These are phyloP conservation scores for Chalciporus chontae DNA, from an alignment of 768 basidiomycete genomes.

Conservation along the genomic window DNA sequence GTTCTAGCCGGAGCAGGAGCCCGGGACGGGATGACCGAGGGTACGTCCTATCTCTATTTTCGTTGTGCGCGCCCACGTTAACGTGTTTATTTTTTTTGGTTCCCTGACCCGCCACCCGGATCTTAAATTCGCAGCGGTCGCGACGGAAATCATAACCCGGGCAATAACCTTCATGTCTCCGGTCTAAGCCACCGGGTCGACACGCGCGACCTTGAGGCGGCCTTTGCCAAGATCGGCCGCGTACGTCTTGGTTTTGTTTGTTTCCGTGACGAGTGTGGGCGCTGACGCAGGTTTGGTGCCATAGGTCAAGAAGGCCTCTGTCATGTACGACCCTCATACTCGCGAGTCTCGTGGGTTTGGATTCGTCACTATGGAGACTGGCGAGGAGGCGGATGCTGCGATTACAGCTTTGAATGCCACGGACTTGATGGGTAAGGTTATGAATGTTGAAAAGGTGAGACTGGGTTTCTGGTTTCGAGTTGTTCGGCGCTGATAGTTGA, in stretches of 20 bases:
- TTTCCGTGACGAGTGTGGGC: background rate
- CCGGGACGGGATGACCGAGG: slow-evolving; percentile 58
- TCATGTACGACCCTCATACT: slow-evolving; percentile 70
- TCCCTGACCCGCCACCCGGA: background rate
- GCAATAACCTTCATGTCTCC: slow-evolving; percentile 65
- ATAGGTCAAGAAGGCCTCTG: slow-evolving; percentile 60
- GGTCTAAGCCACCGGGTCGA: slow-evolving; percentile 61
- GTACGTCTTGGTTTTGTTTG: slow-evolving; percentile 40
- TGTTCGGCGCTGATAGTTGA: slow-evolving; percentile 4
- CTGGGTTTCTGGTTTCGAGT: background rate
- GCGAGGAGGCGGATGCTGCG: slow-evolving; percentile 89
- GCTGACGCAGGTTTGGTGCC: slow-evolving; percentile 3
- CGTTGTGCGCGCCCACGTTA: background rate
- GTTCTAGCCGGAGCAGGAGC: slow-evolving; percentile 79
- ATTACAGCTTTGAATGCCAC: slow-evolving; percentile 80
- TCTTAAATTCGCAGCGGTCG: slow-evolving; percentile 11
- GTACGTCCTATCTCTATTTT: slow-evolving; percentile 36
- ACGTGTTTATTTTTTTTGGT: background rate
- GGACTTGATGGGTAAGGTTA: slow-evolving; percentile 82
- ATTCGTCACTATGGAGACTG: slow-evolving; percentile 83
- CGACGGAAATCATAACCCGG: slow-evolving; percentile 47
- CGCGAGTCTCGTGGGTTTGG: slow-evolving; percentile 78
- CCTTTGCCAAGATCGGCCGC: slow-evolving; percentile 85
- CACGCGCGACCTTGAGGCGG: slow-evolving; percentile 82
- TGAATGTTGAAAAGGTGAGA: slow-evolving; percentile 83